These are phyloP conservation scores for Austroboletus eburneus DNA, from an alignment of 768 basidiomycete species.

Conservation along the genomic window DNA sequence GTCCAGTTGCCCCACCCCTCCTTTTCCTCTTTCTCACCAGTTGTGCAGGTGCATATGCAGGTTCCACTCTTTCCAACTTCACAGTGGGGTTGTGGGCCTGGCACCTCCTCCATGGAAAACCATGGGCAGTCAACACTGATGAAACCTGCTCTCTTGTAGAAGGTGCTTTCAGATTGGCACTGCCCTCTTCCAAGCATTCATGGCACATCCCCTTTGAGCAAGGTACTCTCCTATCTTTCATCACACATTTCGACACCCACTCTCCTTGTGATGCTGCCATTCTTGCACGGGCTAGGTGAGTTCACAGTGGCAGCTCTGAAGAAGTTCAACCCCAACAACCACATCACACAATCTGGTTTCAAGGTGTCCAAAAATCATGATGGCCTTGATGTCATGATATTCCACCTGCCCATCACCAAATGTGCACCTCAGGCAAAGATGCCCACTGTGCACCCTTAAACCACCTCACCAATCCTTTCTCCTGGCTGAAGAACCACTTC, in stretches of 20 bases:
- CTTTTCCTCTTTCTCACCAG: not conserved
- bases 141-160: not conserved
- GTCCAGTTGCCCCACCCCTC: not conserved
- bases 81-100: not conserved
- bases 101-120: not conserved
- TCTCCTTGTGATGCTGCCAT: not conserved
- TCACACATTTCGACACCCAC: not conserved
- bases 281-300: not conserved
- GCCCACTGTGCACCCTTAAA: not conserved
- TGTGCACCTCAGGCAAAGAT: not conserved
- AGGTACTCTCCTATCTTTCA: not conserved
- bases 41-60: not conserved
- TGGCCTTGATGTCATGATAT: no score
- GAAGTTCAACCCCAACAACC: not conserved
- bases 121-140: not conserved
- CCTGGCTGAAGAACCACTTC: not conserved
- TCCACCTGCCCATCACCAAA: not conserved
- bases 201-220: not conserved
- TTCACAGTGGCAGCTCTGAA: not conserved
- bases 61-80: not conserved
- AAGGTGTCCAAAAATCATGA: no score
- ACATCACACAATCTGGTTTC: no score
- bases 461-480: not conserved
- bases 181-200: no score
- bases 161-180: not conserved